phyloP scores from a whole-genome alignment of 495 filamentous ascomycete genomes.

The Podospora didyma region DNA sequence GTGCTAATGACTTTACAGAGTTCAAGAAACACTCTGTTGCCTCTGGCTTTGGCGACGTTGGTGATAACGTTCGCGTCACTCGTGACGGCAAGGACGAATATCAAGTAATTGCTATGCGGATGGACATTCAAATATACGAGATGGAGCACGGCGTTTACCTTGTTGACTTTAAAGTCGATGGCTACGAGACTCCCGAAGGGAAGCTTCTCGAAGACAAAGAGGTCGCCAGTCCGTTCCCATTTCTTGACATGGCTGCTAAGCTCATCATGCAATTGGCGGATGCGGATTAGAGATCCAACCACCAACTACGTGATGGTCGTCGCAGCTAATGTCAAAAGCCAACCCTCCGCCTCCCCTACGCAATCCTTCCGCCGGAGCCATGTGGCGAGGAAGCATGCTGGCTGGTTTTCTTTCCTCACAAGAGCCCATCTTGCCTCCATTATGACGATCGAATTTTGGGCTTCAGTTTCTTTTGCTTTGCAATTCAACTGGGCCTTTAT shows the following conservation, averaged over 20 bases:
- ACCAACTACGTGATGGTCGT: too few relatives aligned
- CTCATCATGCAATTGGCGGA: conserved; percentile 75
- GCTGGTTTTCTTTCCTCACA: too few relatives aligned
- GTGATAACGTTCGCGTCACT: conserved; percentile 29
- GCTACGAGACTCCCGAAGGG: conserved; percentile 74
- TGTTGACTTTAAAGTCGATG: conserved; percentile 98
- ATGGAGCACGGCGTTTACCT: conserved; percentile 91
- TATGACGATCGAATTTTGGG: too few relatives aligned
- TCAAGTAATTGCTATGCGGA: conserved; percentile 72
- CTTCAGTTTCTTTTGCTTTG: too few relatives aligned
- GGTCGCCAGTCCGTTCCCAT: conserved; percentile 71
- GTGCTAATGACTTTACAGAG: conserved; percentile 21
- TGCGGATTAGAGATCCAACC: conserved; percentile 41
- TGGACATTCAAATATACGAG: conserved; percentile 95
- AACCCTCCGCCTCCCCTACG: too few relatives aligned
- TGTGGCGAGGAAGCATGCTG: too few relatives aligned
- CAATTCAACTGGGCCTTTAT: too few relatives aligned
- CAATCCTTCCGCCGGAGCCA: too few relatives aligned
- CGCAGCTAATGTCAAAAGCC: too few relatives aligned
- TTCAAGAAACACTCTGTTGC: conserved; percentile 34
- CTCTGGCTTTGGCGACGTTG: conserved; percentile 29
- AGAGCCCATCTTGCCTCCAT: conserved; percentile 8
- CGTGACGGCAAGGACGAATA: conserved; percentile 39
- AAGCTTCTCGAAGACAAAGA: conserved; percentile 65
- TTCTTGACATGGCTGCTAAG: conserved; percentile 67